Evolutionary conservation across 2,329 filamentous ascomycete genomes (phyloP).

Genomic region (Penicillium sp.): DNA sequence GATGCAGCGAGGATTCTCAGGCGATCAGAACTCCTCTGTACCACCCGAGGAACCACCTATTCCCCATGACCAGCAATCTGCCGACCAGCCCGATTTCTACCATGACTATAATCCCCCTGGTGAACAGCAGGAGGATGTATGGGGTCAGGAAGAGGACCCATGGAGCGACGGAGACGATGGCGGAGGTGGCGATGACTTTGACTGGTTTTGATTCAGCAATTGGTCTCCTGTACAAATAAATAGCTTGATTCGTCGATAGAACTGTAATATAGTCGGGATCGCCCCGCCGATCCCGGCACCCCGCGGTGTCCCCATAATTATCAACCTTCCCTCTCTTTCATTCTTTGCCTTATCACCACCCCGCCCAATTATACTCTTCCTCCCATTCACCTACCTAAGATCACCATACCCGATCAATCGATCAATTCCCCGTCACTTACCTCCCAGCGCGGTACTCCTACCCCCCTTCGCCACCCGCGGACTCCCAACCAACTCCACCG

Average conservation of each 20-base stretch:
- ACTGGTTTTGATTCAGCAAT: slow-evolving; percentile 27
- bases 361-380: not conserved
- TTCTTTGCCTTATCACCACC: not conserved
- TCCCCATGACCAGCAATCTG: slow-evolving; percentile 20
- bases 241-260: not conserved
- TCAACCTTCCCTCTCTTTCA: not conserved
- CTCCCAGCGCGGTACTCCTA: not conserved
- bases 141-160: slow-evolving; percentile 30
- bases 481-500: slow-evolving; percentile 3
- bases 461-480: slow-evolving; percentile 15
- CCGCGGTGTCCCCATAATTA: slow-evolving; percentile 5
- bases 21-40: slow-evolving; percentile 23
- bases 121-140: slow-evolving; percentile 27
- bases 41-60: slow-evolving; percentile 21
- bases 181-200: slow-evolving; percentile 29
- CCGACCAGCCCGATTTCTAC: slow-evolving; percentile 26
- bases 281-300: slow-evolving; percentile 10
- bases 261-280: slow-evolving; percentile 13
- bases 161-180: slow-evolving; percentile 27
- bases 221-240: not conserved
- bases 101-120: not conserved
- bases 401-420: not conserved
- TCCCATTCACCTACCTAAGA: not conserved
- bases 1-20: slow-evolving; percentile 58
- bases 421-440: not conserved